Evolutionary conservation across 1,284 basidiomycete genomes (phyloP).

Genomic region (Uromyces viciae-fabae): DNA sequence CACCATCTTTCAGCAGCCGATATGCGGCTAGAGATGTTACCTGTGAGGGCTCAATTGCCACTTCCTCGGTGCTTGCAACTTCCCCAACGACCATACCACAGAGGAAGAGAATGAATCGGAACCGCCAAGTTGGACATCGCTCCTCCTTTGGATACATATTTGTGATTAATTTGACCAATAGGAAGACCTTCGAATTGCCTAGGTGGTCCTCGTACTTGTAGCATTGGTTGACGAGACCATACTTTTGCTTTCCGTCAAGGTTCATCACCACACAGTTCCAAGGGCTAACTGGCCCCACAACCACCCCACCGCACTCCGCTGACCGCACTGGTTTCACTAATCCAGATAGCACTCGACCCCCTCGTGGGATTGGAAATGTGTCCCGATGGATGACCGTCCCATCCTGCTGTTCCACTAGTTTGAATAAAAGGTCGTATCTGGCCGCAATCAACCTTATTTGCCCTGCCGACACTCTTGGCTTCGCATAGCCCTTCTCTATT

Average conservation of each 20-base stretch:
- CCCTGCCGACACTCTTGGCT: not conserved
- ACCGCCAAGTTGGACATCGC: not conserved
- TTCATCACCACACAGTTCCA: conserved; percentile 8
- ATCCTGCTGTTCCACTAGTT: not conserved
- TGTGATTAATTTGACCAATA: not conserved
- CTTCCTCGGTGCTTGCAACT: not conserved
- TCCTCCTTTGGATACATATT: conserved; percentile 1
- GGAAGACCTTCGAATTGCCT: not conserved
- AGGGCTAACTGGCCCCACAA: not conserved
- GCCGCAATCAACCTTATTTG: not conserved
- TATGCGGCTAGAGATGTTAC: conserved; percentile 6
- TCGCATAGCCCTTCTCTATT: not conserved
- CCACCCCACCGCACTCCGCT: not conserved
- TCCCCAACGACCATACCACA: not conserved
- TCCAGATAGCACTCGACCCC: not conserved
- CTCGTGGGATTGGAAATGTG: not conserved
- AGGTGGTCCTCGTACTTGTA: not conserved
- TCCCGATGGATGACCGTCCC: not conserved
- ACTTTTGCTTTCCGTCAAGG: not conserved
- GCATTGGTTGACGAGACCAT: not conserved
- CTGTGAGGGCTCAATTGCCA: not conserved
- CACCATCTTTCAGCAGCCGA: not conserved
- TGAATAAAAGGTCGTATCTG: not conserved
- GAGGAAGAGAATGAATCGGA: conserved; percentile 1
- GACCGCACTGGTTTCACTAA: not conserved